Percentiles rank a stretch among this genome's conserved stretches.
Evolutionary conservation across 1,284 basidiomycete genomes (phyloP).

Genomic region (Marasmius oreades): DNA sequence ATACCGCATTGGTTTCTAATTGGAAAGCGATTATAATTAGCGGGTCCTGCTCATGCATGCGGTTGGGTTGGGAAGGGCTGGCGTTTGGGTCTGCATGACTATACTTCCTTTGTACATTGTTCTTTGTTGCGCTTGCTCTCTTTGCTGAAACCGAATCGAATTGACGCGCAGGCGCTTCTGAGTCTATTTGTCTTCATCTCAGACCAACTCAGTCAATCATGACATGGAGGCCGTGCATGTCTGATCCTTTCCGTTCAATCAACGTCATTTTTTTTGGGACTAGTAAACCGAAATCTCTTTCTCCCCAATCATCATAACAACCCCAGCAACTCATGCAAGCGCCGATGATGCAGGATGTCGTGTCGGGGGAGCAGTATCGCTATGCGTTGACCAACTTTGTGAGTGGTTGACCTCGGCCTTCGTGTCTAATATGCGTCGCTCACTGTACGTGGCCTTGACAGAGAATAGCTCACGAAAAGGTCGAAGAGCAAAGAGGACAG

Average conservation of each 20-base stretch:
- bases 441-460: slow-evolving; percentile 24
- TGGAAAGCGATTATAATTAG: too few species aligned
- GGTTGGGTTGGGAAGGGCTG: too few species aligned
- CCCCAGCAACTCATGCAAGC: slow-evolving; percentile 22
- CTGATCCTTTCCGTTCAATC: neutral
- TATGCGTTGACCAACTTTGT: slow-evolving; percentile 81
- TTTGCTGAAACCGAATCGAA: too few species aligned
- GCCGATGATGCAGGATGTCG: slow-evolving; percentile 41
- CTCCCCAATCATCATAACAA: neutral
- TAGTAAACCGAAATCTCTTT: neutral
- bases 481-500: slow-evolving; percentile 73
- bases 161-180: neutral
- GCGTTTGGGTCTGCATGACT: too few species aligned
- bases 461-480: slow-evolving; percentile 83
- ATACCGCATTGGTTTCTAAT: too few species aligned
- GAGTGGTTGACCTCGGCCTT: slow-evolving; percentile 24
- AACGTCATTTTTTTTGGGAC: slow-evolving; percentile 3
- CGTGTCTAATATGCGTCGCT: neutral
- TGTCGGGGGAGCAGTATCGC: slow-evolving; percentile 71
- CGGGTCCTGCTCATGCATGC: too few species aligned
- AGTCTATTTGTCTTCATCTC: neutral
- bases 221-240: neutral
- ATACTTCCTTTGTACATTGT: too few species aligned
- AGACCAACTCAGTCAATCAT: neutral
- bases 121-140: too few species aligned